phyloP scores from a whole-genome alignment of 768 basidiomycete species.

The Pleurotus tuber-regium region DNA sequence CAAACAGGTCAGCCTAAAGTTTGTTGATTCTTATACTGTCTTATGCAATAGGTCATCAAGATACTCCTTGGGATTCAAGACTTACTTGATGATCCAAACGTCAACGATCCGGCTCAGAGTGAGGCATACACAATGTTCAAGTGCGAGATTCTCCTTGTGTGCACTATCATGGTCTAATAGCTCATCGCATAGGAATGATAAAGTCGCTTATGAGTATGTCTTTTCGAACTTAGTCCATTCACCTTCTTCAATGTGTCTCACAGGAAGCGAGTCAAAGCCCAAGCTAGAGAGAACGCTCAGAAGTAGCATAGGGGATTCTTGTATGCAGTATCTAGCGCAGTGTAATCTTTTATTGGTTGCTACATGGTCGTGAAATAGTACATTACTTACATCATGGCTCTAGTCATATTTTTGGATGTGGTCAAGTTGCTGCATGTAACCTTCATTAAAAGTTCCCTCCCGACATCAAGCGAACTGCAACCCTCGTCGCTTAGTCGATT shows the following conservation, averaged over 20 bases:
- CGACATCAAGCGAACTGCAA: too few relatives aligned
- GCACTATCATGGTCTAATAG: conserved; percentile 8
- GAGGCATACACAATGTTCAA: conserved; percentile 99
- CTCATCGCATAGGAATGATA: conserved; percentile 73
- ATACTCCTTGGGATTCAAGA: conserved; percentile 96
- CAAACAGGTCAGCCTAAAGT: conserved; percentile 74
- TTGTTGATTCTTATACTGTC: neutral
- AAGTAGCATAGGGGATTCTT: conserved; percentile 53
- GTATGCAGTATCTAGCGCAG: too few relatives aligned
- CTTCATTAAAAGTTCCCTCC: too few relatives aligned
- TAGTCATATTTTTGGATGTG: too few relatives aligned
- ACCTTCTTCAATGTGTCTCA: conserved; percentile 1
- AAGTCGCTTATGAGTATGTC: conserved; percentile 85
- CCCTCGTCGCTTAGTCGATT: too few relatives aligned
- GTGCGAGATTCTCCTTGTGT: conserved; percentile 45
- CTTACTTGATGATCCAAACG: conserved; percentile 91
- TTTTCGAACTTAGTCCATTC: neutral
- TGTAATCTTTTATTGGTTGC: too few relatives aligned
- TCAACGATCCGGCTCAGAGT: conserved; percentile 96
- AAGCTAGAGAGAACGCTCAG: conserved; percentile 88
- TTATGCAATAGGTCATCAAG: conserved; percentile 37
- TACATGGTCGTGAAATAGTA: too few relatives aligned
- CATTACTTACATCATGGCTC: too few relatives aligned
- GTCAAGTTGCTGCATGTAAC: too few relatives aligned
- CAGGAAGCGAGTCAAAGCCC: conserved; percentile 77